Conservation (phyloP, 257 asterid genomes). For the Nicotiana sylvestris region DNA sequence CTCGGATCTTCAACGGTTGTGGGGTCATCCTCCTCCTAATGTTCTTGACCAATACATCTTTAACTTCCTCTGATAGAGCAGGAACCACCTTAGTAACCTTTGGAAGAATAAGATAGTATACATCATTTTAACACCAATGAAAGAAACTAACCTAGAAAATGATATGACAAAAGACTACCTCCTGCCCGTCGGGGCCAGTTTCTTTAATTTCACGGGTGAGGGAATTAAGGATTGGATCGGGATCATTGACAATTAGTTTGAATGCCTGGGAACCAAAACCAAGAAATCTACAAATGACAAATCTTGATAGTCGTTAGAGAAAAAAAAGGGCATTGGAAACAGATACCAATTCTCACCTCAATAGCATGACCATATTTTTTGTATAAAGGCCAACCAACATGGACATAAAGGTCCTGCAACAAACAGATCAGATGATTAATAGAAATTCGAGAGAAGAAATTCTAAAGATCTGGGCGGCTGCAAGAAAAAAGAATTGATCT, state of each 20-base stretch:
- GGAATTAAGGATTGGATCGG: slow-evolving; percentile 70
- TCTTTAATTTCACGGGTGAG: slow-evolving; percentile 91
- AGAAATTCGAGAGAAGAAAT: background rate
- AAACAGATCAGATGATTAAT: background rate
- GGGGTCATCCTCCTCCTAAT: slow-evolving; percentile 96
- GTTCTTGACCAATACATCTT: slow-evolving; percentile 75
- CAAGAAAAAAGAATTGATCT: background rate
- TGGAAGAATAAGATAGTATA: slow-evolving; percentile 11
- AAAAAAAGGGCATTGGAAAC: background rate
- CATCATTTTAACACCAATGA: background rate
- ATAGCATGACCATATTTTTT: slow-evolving; percentile 87
- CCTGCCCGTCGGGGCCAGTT: slow-evolving; percentile 78
- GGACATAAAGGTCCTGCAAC: slow-evolving; percentile 78
- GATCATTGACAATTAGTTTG: slow-evolving; percentile 74
- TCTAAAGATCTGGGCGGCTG: background rate
- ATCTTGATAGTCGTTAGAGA: background rate
- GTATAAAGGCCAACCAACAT: slow-evolving; percentile 92
- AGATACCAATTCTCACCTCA: slow-evolving; percentile 53
- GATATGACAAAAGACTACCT: slow-evolving; percentile 37
- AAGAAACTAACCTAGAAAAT: background rate
- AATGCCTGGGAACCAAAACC: slow-evolving; percentile 54
- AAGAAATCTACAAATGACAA: background rate
- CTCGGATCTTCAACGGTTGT: slow-evolving; percentile 81
- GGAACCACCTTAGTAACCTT: slow-evolving; percentile 81
- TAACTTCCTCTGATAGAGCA: slow-evolving; percentile 56